These are phyloP conservation scores for Fusarium tupiense DNA, from an alignment of 2,329 filamentous ascomycete genomes.

Conservation along the genomic window DNA sequence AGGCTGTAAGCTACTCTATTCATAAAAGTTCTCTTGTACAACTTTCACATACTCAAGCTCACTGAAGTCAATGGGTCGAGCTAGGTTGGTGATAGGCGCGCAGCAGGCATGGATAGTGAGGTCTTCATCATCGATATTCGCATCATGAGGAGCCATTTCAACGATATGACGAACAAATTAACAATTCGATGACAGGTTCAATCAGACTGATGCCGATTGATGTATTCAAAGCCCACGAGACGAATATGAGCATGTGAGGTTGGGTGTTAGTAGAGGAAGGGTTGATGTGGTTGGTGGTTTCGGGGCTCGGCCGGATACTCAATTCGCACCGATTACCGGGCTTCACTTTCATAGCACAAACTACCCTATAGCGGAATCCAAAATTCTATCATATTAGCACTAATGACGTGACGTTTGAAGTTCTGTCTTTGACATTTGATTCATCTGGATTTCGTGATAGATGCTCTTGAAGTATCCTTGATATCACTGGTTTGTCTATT, in stretches of 20 bases:
- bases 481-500: neutral
- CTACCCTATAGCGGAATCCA: constrained; percentile 2
- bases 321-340: constrained; percentile 23
- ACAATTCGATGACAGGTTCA: neutral
- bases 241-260: constrained; percentile 10
- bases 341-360: neutral
- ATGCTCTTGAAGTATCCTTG: neutral
- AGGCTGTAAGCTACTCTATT: neutral
- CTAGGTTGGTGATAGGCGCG: constrained; percentile 51
- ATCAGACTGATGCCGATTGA: neutral
- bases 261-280: constrained; percentile 9
- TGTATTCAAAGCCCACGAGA: neutral
- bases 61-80: constrained; percentile 57
- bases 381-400: neutral
- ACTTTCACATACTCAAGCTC: constrained; percentile 49
- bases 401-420: neutral
- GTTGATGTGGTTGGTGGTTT: constrained; percentile 21
- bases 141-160: constrained; percentile 25
- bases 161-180: neutral
- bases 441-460: neutral
- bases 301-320: constrained; percentile 28
- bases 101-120: constrained; percentile 51
- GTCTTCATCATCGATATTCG: constrained; percentile 47
- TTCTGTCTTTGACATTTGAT: neutral
- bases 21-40: neutral